Evolutionary conservation across 2,329 filamentous ascomycete genomes (phyloP), one percentile per base, ranked within the genome.

Genomic region (Phyllachora maydis): DNA sequence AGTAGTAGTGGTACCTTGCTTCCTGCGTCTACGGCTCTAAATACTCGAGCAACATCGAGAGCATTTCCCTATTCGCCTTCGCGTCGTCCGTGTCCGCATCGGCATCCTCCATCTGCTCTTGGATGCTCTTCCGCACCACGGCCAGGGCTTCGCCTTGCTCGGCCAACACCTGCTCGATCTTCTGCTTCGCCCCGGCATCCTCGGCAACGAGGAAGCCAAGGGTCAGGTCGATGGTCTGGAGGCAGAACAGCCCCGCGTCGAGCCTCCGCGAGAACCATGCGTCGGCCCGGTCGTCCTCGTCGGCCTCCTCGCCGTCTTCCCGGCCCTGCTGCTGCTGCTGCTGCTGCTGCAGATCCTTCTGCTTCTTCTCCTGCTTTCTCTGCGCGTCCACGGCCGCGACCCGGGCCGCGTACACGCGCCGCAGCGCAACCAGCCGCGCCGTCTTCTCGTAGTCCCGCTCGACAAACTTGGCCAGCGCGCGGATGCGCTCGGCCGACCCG

Each of bases 391-490:
- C 68, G 0, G 57, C 51, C 1, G 49, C 52, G 2, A 90, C 47
- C 10, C 65, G 59, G 0, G 58, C 52, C 0, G 63, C 61, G 41
- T 82, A 91, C 8, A 77, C 73, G 22, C 65, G 52, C 19, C 83
- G 65, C 22, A 93, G 46, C 29, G 61, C 56, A 17, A 91, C 45
- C 4, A 95, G 54, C 40, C 71, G 78, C 5, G 42, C 51, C 18
- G 81, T 66, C 54, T 95, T 95, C 34, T 73, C 79, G 42, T 90
- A 92, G 33, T 92, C 71, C 41, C 81, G 91, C 45, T 98, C 88
- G 11, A 92, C 75, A 38, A 95, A 95, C 41, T 98, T 98, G 22
- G 83, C 85, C 4, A 95, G 59, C 1, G 74, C 65, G 4, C 88
- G 67, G 35, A 95, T 90, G 5, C 88, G 65, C 16, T 71, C 60